Evolutionary conservation across 1,139 yeast species (phyloP).

Genomic region (Nakaseomyces nivariensis): DNA sequence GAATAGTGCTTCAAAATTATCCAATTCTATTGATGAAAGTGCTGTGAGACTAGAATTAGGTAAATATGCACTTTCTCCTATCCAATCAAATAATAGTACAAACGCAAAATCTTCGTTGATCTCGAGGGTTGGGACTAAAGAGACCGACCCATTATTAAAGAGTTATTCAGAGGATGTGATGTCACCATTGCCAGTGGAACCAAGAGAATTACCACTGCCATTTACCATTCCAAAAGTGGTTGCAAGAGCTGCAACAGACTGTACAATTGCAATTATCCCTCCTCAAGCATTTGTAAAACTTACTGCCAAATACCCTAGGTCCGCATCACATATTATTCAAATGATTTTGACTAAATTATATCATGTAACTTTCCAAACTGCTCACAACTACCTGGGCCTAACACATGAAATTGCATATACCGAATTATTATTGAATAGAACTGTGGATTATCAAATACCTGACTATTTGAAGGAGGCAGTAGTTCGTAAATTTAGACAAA

Average conservation of each 20-base stretch:
- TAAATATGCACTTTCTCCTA: background rate
- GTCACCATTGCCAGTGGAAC: background rate
- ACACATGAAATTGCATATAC: slow-evolving; percentile 75
- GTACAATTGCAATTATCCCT: slow-evolving; percentile 90
- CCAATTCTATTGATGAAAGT: background rate
- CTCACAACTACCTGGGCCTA: slow-evolving; percentile 75
- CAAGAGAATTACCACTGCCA: background rate
- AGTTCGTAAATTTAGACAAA: slow-evolving; percentile 34
- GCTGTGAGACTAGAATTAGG: background rate
- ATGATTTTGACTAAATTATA: slow-evolving; percentile 80
- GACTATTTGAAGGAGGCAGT: slow-evolving; percentile 47
- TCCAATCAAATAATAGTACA: background rate
- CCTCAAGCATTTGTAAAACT: slow-evolving; percentile 68
- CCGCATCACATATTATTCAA: slow-evolving; percentile 89
- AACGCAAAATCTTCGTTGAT: background rate
- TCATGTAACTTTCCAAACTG: slow-evolving; percentile 84
- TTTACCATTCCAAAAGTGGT: slow-evolving; percentile 28
- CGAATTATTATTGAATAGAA: slow-evolving; percentile 55
- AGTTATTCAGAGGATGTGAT: background rate
- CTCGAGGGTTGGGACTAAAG: background rate
- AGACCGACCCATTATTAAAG: background rate
- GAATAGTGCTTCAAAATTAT: background rate
- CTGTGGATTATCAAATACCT: slow-evolving; percentile 46
- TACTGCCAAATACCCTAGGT: slow-evolving; percentile 69
- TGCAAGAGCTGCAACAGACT: slow-evolving; percentile 37